These are phyloP conservation scores for Suillus plorans DNA, from an alignment of 768 basidiomycete species.

Conservation along the genomic window DNA sequence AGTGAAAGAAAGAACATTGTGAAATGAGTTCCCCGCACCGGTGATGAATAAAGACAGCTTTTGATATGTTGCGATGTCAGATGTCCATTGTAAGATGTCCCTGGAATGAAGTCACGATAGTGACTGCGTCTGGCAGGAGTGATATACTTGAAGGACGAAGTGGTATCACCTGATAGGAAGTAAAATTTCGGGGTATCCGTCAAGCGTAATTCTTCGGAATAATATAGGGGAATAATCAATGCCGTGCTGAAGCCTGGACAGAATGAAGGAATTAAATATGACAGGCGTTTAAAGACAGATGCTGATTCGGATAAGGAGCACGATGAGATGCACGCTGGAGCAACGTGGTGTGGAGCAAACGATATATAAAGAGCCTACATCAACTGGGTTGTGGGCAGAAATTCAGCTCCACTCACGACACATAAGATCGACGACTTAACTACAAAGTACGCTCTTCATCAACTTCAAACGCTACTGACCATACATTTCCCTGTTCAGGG, in stretches of 20 bases:
- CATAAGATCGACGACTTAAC: neutral
- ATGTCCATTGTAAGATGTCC: too few species aligned
- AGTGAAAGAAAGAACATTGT: constrained; percentile 42
- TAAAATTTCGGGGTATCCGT: too few species aligned
- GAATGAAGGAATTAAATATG: too few species aligned
- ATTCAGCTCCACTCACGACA: neutral
- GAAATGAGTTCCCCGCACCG: constrained; percentile 38
- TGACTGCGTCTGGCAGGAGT: too few species aligned
- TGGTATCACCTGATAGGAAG: too few species aligned
- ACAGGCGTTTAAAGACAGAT: neutral
- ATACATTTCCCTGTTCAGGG: neutral
- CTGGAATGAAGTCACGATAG: too few species aligned
- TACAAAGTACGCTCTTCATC: neutral
- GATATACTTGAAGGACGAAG: too few species aligned
- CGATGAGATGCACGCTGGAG: neutral
- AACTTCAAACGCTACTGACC: neutral
- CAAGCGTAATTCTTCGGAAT: too few species aligned
- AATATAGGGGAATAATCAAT: too few species aligned
- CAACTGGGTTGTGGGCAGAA: neutral
- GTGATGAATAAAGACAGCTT: constrained; percentile 37
- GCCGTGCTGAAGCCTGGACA: too few species aligned
- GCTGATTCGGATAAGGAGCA: too few species aligned
- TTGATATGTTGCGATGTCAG: too few species aligned
- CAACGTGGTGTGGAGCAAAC: neutral
- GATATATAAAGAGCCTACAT: neutral